A percentile compares a stretch with the other conserved stretches of the same genome.
Conservation (phyloP, 805 yeast species). For the Crinitomyces ghanaensis region DNA sequence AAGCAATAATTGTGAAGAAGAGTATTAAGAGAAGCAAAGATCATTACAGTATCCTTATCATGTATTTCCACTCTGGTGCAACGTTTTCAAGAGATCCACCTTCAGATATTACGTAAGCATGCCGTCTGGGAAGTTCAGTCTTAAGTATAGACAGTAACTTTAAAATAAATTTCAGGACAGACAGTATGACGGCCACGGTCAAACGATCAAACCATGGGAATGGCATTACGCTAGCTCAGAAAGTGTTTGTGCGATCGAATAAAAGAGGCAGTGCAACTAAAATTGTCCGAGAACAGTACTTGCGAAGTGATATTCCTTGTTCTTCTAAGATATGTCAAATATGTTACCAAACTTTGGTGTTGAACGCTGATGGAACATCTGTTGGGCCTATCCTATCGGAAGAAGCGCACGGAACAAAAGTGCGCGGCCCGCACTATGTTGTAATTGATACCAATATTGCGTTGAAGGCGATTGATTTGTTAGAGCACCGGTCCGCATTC, state of each 20-base stretch:
- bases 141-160: too few relatives aligned
- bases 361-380: slow-evolving; percentile 58
- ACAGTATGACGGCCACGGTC: too few relatives aligned
- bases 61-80: too few relatives aligned
- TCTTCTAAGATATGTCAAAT: slow-evolving; percentile 55
- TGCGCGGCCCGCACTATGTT: slow-evolving; percentile 64
- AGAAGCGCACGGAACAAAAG: slow-evolving; percentile 36
- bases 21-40: too few relatives aligned
- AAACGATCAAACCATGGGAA: too few relatives aligned
- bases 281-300: slow-evolving; percentile 86
- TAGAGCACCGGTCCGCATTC: slow-evolving; percentile 67
- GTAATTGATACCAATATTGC: slow-evolving; percentile 83
- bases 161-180: too few relatives aligned
- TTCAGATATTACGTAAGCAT: too few relatives aligned
- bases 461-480: slow-evolving; percentile 75
- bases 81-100: too few relatives aligned
- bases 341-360: slow-evolving; percentile 45
- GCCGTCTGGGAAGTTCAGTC: too few relatives aligned
- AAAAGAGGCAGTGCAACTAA: slow-evolving; percentile 84
- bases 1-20: too few relatives aligned
- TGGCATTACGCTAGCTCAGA: slow-evolving; percentile 31
- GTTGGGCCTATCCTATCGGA: slow-evolving; percentile 56
- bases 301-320: slow-evolving; percentile 89
- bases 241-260: slow-evolving; percentile 77
- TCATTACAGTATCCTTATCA: too few relatives aligned